Conservation (phyloP, 2,329 filamentous ascomycete genomes). For the Apiospora pterosperma region DNA sequence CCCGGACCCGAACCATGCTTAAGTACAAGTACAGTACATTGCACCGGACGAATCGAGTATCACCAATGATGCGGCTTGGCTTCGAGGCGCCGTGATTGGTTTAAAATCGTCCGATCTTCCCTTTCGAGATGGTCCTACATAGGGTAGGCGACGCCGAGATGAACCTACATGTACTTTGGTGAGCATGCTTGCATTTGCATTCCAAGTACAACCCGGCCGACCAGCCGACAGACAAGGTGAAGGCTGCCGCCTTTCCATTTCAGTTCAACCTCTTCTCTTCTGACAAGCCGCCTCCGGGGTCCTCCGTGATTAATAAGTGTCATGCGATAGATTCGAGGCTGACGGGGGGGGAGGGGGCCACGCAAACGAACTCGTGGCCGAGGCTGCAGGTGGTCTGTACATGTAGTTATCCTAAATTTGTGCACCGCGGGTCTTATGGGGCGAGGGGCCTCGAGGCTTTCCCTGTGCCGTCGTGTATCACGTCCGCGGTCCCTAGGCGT, state of each 20-base stretch:
- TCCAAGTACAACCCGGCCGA: neutral
- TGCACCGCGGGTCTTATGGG: neutral
- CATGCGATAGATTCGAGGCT: neutral
- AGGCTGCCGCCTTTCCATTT: neutral
- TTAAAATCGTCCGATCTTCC: neutral
- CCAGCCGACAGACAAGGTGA: neutral
- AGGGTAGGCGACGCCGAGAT: neutral
- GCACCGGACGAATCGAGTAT: neutral
- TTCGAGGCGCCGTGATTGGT: neutral
- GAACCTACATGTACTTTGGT: neutral
- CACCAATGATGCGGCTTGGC: neutral
- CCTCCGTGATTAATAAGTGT: neutral
- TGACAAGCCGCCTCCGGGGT: neutral
- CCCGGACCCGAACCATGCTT: neutral
- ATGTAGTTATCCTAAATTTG: neutral
- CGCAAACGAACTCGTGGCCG: neutral
- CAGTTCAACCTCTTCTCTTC: neutral
- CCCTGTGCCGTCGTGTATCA: neutral
- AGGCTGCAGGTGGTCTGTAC: neutral
- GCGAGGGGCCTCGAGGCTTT: neutral
- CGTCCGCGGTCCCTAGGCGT: neutral
- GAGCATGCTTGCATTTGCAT: neutral
- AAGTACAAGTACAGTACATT: conserved; percentile 1
- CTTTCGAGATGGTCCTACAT: conserved; percentile 1
- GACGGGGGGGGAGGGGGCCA: no score